phyloP scores from a whole-genome alignment of 805 yeast genomes.

The Candida takata region DNA sequence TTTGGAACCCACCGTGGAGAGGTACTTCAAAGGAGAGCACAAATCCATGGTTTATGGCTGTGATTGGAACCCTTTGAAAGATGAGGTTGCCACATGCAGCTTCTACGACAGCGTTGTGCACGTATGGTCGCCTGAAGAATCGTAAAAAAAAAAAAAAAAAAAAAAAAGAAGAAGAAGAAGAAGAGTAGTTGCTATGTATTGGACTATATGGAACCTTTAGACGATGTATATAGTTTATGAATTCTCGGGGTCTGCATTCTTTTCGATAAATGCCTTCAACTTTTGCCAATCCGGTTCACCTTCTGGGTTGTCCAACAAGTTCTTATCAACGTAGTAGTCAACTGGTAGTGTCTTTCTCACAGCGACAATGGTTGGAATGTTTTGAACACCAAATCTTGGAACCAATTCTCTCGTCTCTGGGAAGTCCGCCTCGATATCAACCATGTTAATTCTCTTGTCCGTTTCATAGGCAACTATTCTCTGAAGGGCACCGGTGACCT shows the following conservation, averaged over 20 bases:
- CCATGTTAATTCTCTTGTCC: constrained; percentile 49
- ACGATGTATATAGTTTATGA: constrained; percentile 1
- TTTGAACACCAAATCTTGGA: constrained; percentile 46
- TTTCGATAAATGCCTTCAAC: constrained; percentile 37
- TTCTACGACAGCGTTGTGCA: constrained; percentile 85
- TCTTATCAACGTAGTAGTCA: constrained; percentile 28
- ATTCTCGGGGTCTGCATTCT: constrained; percentile 29
- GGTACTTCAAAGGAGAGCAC: constrained; percentile 60
- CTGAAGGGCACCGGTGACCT: constrained; percentile 56
- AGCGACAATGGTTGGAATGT: constrained; percentile 62
- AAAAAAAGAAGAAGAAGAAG: no score
- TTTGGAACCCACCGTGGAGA: constrained; percentile 25
- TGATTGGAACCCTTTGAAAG: constrained; percentile 59
- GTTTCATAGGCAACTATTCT: constrained; percentile 42
- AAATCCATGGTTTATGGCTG: constrained; percentile 95
- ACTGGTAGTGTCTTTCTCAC: constrained; percentile 58
- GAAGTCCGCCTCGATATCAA: constrained; percentile 66
- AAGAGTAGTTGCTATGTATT: no score
- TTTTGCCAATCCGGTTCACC: constrained; percentile 37
- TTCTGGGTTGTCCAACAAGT: constrained; percentile 20
- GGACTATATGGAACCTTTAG: not conserved
- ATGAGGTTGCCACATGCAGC: constrained; percentile 69
- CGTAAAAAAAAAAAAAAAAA: no score
- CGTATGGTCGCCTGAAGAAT: constrained; percentile 44
- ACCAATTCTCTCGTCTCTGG: constrained; percentile 47